These are phyloP conservation scores for Pugionium dolabratum DNA, from an alignment of 345 rosid species.

Conservation along the genomic window DNA sequence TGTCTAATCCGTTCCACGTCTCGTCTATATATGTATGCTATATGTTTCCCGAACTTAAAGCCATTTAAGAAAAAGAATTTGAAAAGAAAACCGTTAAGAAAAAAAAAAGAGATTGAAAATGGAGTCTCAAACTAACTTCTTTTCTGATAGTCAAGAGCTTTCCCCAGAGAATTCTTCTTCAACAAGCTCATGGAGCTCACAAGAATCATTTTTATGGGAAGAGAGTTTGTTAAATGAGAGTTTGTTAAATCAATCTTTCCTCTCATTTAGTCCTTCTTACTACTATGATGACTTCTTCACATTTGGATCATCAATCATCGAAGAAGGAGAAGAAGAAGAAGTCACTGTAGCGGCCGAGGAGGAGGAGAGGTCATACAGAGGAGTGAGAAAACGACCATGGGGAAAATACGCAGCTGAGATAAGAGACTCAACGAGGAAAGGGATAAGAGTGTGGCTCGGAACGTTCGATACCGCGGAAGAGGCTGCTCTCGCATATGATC, in stretches of 20 bases:
- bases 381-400: conserved; percentile 79
- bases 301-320: conserved; percentile 38
- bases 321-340: conserved; percentile 31
- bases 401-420: conserved; percentile 81
- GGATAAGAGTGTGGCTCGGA: conserved; percentile 75
- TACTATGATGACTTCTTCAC: conserved; percentile 52
- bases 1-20: conserved; percentile 2
- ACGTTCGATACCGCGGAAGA: conserved; percentile 71
- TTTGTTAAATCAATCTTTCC: conserved; percentile 40
- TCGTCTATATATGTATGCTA: too few species aligned
- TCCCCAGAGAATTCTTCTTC: conserved; percentile 32
- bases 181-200: conserved; percentile 46
- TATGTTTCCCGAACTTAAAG: conserved; percentile 10
- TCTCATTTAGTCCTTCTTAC: conserved; percentile 41
- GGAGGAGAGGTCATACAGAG: conserved; percentile 51
- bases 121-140: conserved; percentile 31
- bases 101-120: conserved; percentile 2
- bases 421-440: conserved; percentile 64
- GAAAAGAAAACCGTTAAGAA: conserved; percentile 21
- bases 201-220: conserved; percentile 55
- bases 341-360: conserved; percentile 38
- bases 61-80: neutral
- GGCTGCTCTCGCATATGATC: conserved; percentile 80
- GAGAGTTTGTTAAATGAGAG: conserved; percentile 41
- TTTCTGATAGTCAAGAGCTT: conserved; percentile 21